Evolutionary conservation across 108 stramenopile species (phyloP).

Genomic region (Skeletonema menzelii): DNA sequence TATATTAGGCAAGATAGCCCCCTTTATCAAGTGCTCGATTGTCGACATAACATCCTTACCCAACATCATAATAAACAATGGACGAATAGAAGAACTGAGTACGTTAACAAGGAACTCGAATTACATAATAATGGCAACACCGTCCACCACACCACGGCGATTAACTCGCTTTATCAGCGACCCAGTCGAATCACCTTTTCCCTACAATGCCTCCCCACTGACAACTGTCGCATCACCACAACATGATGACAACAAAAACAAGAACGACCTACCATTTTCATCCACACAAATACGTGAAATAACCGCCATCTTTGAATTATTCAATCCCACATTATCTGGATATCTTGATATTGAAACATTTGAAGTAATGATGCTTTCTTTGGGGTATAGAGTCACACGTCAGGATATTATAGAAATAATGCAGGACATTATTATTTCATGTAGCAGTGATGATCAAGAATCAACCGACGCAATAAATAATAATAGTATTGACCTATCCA

Average conservation of each 20-base stretch:
- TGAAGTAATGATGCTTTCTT: slow-evolving; percentile 18
- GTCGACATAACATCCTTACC: no score
- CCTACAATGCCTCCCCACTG: background rate
- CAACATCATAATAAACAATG: background rate
- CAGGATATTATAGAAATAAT: slow-evolving; percentile 4
- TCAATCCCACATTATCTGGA: slow-evolving; percentile 24
- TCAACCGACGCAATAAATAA: no score
- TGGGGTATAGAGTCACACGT: slow-evolving; percentile 17
- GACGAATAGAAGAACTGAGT: no score
- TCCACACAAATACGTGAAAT: slow-evolving; percentile 13
- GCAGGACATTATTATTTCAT: background rate
- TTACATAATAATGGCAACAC: background rate
- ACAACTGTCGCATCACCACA: background rate
- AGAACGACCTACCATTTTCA: background rate
- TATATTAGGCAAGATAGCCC: no score
- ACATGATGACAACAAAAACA: background rate
- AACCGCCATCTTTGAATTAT: slow-evolving; percentile 21
- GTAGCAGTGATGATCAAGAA: background rate
- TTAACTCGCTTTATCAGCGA: background rate
- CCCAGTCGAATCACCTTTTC: background rate
- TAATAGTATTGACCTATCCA: slow-evolving; percentile 15
- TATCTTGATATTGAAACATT: slow-evolving; percentile 17
- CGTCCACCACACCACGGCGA: background rate
- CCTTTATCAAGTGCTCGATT: no score
- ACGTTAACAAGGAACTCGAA: no score